A percentile compares a stretch with the other conserved stretches of the same genome.
Conservation (phyloP, 768 basidiomycete genomes). For the Pleurotus eryngii region DNA sequence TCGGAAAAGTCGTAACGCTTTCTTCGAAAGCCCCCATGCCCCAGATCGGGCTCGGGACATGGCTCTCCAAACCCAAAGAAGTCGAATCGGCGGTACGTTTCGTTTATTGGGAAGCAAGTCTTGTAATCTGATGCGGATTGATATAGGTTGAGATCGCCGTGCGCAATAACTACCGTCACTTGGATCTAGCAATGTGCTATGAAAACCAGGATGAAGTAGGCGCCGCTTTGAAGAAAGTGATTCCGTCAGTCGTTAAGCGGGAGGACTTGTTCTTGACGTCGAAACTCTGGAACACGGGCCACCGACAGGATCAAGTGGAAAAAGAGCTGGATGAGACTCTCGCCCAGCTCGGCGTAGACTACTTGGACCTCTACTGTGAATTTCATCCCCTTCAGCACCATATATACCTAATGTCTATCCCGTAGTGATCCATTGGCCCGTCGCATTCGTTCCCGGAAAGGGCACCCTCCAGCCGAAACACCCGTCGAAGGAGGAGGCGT, state of each 20-base stretch:
- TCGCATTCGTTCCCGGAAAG: conserved; percentile 58
- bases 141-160: conserved; percentile 72
- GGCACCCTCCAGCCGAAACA: conserved; percentile 50
- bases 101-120: background rate
- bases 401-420: background rate
- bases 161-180: conserved; percentile 74
- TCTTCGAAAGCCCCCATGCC: conserved; percentile 54
- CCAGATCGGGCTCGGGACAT: conserved; percentile 81
- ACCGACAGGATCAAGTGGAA: conserved; percentile 64
- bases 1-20: conserved; percentile 38
- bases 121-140: no score
- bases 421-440: conserved; percentile 78
- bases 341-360: conserved; percentile 64
- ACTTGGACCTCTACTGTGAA: conserved; percentile 79
- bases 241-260: conserved; percentile 73
- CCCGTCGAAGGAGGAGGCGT: conserved; percentile 40
- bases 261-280: conserved; percentile 80
- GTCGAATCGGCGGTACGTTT: conserved; percentile 66
- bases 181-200: conserved; percentile 82
- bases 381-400: conserved; percentile 7
- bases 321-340: conserved; percentile 77
- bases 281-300: conserved; percentile 80
- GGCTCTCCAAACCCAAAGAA: conserved; percentile 72
- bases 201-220: conserved; percentile 78
- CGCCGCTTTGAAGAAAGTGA: conserved; percentile 70